Evolutionary conservation across 2,329 filamentous ascomycete genomes (phyloP), one percentile per base, ranked within the genome.

Genomic region (Botrytis pseudocinerea): DNA sequence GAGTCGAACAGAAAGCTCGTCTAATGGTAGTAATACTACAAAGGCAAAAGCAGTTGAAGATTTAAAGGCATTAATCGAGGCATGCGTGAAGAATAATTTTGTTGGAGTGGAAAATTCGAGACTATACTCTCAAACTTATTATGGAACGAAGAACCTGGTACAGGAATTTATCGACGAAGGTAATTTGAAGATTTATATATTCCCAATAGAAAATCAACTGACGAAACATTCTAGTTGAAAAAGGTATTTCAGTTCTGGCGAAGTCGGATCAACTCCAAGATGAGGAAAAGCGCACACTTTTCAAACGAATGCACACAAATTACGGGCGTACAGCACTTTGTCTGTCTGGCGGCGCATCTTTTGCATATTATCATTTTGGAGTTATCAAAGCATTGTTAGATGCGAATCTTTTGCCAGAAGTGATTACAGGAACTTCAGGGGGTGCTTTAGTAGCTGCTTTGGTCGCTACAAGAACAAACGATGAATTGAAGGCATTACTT

Each of bases 51-150:
- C 91, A 0, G 85, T 94, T 4, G 92, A 95, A 75, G 93, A 96
- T 71, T 85, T 99, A 71, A 91, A 90, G 75, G 87, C 87, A 0
- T 83, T 98, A 74, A 85, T 97, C 32, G 94, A 97, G 83, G 93
- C 93, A 22, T 98, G 95, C 81, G 92, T 98, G 78, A 99, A 98
- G 87, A 97, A 95, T 83, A 98, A 99, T 80, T 99, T 98, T 82
- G 94, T 93, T 28, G 96, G 96, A 0, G 91, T 97, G 22, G 96
- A 99, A 82, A 98, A 97, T 79, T 90, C 95, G 16, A 89, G 94
- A 71, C 84, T 99, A n/a, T 99, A 99, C 82, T 97, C 93, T 79
- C 95, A 98, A 83, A 97, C 95, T 4, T 99, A 99, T 81, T 97
- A 94, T 78, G 96, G 96, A 46, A 98, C 96, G n/a, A 99, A 99